A percentile compares a stretch with the other conserved stretches of the same genome.
These are phyloP conservation scores for Arthrobotrys sinensis DNA, from an alignment of 2,329 filamentous ascomycete species.

Conservation along the genomic window DNA sequence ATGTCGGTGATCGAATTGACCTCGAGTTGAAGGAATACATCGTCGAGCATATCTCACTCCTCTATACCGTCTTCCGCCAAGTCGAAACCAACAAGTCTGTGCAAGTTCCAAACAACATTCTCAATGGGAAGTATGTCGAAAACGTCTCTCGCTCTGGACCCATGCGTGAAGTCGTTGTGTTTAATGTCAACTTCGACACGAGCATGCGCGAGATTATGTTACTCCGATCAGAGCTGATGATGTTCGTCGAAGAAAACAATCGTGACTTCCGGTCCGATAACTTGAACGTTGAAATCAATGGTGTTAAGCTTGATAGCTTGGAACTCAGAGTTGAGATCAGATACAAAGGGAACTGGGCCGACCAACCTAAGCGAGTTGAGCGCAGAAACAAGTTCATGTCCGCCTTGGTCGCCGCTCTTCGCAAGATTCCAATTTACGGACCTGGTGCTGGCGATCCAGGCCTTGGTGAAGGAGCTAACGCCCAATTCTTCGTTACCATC, in stretches of 20 bases:
- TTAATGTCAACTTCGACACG: constrained; percentile 89
- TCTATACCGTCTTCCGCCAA: constrained; percentile 92
- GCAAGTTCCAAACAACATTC: constrained; percentile 89
- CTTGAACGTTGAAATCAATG: constrained; percentile 81
- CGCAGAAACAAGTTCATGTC: constrained; percentile 95
- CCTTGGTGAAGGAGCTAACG: constrained; percentile 77
- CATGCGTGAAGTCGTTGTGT: constrained; percentile 86
- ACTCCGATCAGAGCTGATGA: constrained; percentile 85
- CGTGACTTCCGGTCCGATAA: constrained; percentile 89
- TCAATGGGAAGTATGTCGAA: constrained; percentile 95
- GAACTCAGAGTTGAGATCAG: constrained; percentile 78
- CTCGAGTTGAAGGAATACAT: constrained; percentile 77
- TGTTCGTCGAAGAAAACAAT: constrained; percentile 89
- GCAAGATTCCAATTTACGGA: constrained; percentile 86
- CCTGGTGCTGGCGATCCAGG: constrained; percentile 78
- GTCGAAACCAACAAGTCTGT: constrained; percentile 84
- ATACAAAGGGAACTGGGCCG: constrained; percentile 78
- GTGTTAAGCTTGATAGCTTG: constrained; percentile 90
- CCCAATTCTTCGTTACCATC: constrained; percentile 84
- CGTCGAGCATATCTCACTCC: constrained; percentile 92
- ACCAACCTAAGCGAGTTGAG: constrained; percentile 60
- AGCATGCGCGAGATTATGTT: constrained; percentile 69
- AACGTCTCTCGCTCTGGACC: constrained; percentile 92
- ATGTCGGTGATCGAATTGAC: constrained; percentile 94
- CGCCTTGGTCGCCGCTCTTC: constrained; percentile 85